Evolutionary conservation across 805 yeast genomes (phyloP), one percentile per base, ranked within the genome.

Genomic region (Kodamaea fukazawae): DNA sequence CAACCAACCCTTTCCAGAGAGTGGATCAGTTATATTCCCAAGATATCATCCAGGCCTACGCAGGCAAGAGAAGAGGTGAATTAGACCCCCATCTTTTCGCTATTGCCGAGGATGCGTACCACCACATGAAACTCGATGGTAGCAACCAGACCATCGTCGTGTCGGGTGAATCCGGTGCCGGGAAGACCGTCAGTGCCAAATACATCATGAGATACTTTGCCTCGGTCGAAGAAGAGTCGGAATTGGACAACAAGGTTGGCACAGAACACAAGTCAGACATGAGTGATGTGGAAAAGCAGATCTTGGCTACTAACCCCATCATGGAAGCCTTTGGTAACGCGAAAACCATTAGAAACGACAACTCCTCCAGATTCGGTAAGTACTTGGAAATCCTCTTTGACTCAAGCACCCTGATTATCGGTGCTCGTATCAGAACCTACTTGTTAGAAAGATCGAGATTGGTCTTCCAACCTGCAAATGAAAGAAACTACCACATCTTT

Each of bases 271-370:
- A 60, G 43, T 48, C 71, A 27, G 91, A 87, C 49, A 83, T 91
- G 83, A 84, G 95, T 22, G 85, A 83, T 46, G 91, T 91, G 18
- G 99, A 91, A 65, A 85, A 86, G 57, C 96, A 87, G 66, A 91
- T 91, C 42, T 75, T 91, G 55, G 98, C 99, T 10, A 93, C 98
- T 0, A 91, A 91, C 59, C 98, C 98, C 2, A 84, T 93, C 53
- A 85, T 93, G 83, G 99, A 93, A 67, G 93, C 98, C 0, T 93
- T 93, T 64, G 99, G 99, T 71, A 93, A 95, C 63, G 98, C 99
- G 6, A 91, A 91, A 60, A 91, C 99, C 2, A 84, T 96, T 13
- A 82, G 99, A 71, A 91, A 91, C 61, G 97, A 91, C 67, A 91
- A 91, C 65, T 93, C 98, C 20, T 91, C 98, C 17, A 83, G 99